Conservation (phyloP, 192 early-diverging fungal genomes). For the Podila epicladia region DNA sequence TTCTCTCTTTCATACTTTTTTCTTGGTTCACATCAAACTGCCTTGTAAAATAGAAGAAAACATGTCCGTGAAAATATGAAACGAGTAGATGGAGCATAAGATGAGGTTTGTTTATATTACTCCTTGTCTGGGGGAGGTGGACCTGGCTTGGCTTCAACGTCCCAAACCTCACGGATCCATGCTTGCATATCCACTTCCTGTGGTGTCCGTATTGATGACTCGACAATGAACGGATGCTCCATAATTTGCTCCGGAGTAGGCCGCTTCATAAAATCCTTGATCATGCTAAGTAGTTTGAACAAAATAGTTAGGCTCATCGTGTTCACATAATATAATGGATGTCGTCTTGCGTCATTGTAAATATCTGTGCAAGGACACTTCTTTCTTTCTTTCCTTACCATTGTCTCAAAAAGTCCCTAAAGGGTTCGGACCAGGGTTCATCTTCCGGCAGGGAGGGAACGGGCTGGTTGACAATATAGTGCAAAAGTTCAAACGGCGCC, state of each 20-base stretch:
- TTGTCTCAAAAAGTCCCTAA: constrained; percentile 75
- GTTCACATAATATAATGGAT: no score
- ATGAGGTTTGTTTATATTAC: not conserved
- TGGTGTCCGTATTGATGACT: constrained; percentile 54
- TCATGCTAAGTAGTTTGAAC: constrained; percentile 59
- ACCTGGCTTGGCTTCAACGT: constrained; percentile 4
- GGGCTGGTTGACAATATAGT: constrained; percentile 92
- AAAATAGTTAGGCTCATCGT: not conserved
- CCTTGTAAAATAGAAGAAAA: no score
- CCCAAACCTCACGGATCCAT: constrained; percentile 83
- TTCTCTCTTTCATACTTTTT: no score
- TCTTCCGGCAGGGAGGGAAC: constrained; percentile 78
- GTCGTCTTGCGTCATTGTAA: no score
- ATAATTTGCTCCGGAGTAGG: constrained; percentile 78
- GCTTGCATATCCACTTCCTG: constrained; percentile 70
- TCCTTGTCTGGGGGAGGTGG: not conserved
- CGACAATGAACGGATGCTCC: constrained; percentile 74
- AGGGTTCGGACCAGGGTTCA: constrained; percentile 64
- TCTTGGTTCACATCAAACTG: no score
- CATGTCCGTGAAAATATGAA: not conserved
- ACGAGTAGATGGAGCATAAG: not conserved
- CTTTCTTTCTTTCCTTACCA: constrained; percentile 60
- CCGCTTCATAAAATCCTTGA: constrained; percentile 75
- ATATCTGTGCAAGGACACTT: no score
- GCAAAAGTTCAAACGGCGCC: constrained; percentile 92